Conservation (phyloP, 2,329 filamentous ascomycete species). For the Sporothrix variecibatus region DNA sequence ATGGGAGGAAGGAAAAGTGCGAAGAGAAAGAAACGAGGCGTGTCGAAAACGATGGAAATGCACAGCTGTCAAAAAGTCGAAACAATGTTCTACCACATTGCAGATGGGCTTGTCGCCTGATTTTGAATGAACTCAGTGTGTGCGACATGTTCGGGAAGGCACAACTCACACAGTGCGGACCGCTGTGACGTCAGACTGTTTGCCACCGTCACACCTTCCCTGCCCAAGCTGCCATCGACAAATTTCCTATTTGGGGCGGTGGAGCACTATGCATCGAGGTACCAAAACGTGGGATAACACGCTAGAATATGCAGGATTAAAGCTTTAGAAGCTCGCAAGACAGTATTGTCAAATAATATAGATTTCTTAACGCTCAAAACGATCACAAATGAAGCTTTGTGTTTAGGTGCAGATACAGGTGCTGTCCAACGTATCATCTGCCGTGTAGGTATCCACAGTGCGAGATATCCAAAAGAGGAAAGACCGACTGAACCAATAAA, state of each 20-base stretch:
- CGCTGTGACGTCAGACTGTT: conserved; percentile 14
- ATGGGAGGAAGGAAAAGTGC: neutral
- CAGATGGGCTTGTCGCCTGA: neutral
- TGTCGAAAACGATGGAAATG: neutral
- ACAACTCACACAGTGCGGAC: conserved; percentile 18
- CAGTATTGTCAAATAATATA: neutral
- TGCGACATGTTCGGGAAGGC: neutral
- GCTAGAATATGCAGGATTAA: neutral
- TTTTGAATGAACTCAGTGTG: conserved; percentile 23
- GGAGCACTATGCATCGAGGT: neutral
- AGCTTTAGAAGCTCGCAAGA: neutral
- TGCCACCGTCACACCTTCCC: neutral
- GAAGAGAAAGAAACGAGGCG: neutral
- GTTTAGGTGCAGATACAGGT: neutral
- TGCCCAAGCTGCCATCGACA: conserved; percentile 1
- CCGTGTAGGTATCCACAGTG: conserved; percentile 1
- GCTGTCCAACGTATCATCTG: neutral
- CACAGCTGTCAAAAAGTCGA: neutral
- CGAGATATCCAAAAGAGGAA: neutral
- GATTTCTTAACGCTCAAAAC: neutral
- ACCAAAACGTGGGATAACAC: neutral
- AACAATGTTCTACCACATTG: neutral
- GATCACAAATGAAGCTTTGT: neutral
- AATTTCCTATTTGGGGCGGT: conserved; percentile 15
- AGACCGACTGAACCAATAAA: neutral